Evolutionary conservation across 192 early-diverging fungal genomes (phyloP).

Genomic region (Dispira parvispora): DNA sequence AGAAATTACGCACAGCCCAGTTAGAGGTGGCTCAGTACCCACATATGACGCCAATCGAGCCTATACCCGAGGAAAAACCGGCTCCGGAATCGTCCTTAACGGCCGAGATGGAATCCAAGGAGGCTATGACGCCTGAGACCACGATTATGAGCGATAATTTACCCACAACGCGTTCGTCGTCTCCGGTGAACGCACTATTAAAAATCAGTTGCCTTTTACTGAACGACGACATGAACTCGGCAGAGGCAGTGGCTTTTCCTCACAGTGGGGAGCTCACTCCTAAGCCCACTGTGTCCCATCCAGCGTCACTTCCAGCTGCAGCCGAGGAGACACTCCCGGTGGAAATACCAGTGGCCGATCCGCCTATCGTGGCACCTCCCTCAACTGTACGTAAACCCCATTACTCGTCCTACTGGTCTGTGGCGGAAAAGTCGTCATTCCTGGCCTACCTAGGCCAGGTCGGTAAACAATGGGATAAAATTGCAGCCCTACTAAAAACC

Average conservation of each 20-base stretch:
- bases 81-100: neutral
- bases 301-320: neutral
- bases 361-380: neutral
- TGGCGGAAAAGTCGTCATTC: conserved; percentile 60
- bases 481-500: conserved; percentile 50
- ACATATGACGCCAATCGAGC: neutral
- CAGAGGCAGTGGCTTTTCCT: neutral
- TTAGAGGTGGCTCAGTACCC: neutral
- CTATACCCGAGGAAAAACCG: neutral
- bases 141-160: neutral
- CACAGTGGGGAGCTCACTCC: neutral
- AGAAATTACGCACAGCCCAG: neutral
- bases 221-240: neutral
- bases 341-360: neutral
- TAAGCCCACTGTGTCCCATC: neutral
- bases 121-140: neutral
- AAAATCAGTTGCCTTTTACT: neutral
- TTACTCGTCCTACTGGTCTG: conserved; percentile 81
- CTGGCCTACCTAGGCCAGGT: conserved; percentile 33
- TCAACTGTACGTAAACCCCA: conserved; percentile 11
- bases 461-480: conserved; percentile 62
- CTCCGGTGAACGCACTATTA: neutral
- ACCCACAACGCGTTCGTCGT: neutral
- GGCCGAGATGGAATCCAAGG: neutral
- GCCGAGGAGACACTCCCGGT: neutral